Percentiles rank a stretch among this genome's conserved stretches.
Evolutionary conservation across 768 basidiomycete genomes (phyloP).

Genomic region (Leccinum subgranulosum): DNA sequence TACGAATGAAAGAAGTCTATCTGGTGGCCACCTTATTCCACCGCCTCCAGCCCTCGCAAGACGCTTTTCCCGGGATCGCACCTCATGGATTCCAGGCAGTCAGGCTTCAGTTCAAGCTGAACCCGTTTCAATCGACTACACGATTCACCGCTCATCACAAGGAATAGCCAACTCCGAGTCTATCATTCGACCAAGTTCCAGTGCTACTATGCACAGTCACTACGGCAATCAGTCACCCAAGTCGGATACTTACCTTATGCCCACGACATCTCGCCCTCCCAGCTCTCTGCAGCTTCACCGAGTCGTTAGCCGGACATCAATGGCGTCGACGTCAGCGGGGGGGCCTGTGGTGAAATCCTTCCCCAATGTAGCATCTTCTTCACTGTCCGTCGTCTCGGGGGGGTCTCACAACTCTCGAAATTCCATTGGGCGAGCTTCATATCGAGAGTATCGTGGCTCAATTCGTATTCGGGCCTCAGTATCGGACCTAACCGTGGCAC

Average conservation of each 20-base stretch:
- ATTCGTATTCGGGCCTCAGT: not conserved
- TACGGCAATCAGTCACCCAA: not conserved
- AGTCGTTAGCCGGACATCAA: not conserved
- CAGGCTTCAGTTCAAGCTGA: not conserved
- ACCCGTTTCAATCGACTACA: not conserved
- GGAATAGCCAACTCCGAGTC: not conserved
- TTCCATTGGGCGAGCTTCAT: conserved; percentile 23
- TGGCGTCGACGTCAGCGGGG: not conserved
- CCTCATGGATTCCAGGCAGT: not conserved
- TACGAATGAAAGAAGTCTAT: not conserved
- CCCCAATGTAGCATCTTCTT: not conserved
- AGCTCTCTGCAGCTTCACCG: not conserved
- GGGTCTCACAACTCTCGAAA: conserved; percentile 9
- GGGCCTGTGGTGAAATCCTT: not conserved
- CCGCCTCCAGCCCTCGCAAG: not conserved
- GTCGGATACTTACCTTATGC: not conserved
- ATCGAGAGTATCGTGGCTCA: not conserved
- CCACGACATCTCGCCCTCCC: not conserved
- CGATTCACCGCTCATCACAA: not conserved
- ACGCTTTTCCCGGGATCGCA: not conserved
- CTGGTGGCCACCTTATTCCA: not conserved
- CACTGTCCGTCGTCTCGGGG: conserved; percentile 4
- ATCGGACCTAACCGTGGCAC: not conserved
- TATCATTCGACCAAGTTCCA: not conserved
- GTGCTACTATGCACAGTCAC: not conserved